Conservation (phyloP, 768 basidiomycete genomes). For the Cystofilobasidium ferigula region DNA sequence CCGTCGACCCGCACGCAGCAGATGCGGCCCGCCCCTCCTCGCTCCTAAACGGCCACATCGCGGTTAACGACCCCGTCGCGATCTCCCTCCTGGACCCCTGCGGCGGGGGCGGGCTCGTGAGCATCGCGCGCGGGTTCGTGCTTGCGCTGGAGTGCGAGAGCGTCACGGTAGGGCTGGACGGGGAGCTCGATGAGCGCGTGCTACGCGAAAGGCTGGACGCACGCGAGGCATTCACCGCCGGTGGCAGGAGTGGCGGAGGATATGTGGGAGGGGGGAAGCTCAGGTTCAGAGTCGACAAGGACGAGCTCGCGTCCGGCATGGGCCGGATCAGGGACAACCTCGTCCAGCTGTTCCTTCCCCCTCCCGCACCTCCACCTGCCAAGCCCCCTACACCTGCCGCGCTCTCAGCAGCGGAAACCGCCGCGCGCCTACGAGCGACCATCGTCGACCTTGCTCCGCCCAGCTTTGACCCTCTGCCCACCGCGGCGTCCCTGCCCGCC, state of each 20-base stretch:
- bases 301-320: constrained; percentile 80
- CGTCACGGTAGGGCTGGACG: constrained; percentile 73
- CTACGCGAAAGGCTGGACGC: constrained; percentile 36
- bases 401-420: constrained; percentile 47
- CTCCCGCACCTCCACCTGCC: no score
- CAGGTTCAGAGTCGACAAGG: constrained; percentile 78
- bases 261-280: not conserved
- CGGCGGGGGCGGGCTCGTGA: constrained; percentile 77
- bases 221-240: constrained; percentile 4
- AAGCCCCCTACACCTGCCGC: no score
- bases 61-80: constrained; percentile 67
- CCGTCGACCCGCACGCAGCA: not conserved
- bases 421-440: constrained; percentile 54
- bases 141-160: constrained; percentile 53
- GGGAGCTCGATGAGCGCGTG: constrained; percentile 49
- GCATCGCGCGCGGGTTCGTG: constrained; percentile 73
- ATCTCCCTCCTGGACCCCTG: no score
- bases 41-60: constrained; percentile 68
- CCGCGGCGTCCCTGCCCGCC: constrained; percentile 32
- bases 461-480: constrained; percentile 44
- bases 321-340: constrained; percentile 80
- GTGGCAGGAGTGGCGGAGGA: not conserved
- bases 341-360: constrained; percentile 64
- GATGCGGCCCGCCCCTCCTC: constrained; percentile 29
- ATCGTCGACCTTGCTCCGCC: constrained; percentile 73